Base-by-base conservation (phyloP, 1,284 basidiomycete genomes). In the Sanghuangporus weigelae region DNA sequence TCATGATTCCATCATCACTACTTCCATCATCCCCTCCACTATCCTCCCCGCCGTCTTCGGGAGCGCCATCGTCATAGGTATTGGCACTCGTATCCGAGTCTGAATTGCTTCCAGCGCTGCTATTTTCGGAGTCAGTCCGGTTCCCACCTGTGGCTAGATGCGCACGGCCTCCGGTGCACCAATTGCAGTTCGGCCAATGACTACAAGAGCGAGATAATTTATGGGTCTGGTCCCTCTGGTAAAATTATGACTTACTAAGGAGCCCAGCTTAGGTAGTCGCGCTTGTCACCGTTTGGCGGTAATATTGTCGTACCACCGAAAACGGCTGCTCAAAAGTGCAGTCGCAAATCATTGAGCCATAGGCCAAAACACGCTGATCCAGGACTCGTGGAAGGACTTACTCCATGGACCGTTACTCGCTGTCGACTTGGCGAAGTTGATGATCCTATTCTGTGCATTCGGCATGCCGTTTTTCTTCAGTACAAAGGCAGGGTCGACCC, bases 131-230 rank as follows among this genome's bases (percentile, higher is more conserved):
- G 42, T 63, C 55, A 8, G 63, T 64, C 14, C 56, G 46, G 44
- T 62, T 65, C 26, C 60, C 60, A 7, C 64, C 60, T n/a, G 64
- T 65, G 26, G 49, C 26, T 26, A 65, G 83, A 82, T 74, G 76
- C 81, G 71, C 69, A 80, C 74, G 3, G 72, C 76, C 11, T 78
- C 73, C 51, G 83, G 71, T 60, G 72, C 79, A 75, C 81, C 82
- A 76, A 68, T 81, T 77, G 70, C 85, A 87, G 68, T 86, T 76
- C 0, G 85, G 84, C 84, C 84, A 86, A 73, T 77, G 81, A 66
- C 85, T 87, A 62, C 14, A 1, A 54, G 36, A 36, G 42, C 21
- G n/a, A 42, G 35, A 65, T 40, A 42, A 46, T 16, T 7, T 31
- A 36, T 62, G 23, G 39, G 39, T 50, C 39, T 21, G 10, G 71